A percentile compares a stretch with the other conserved stretches of the same genome.
Evolutionary conservation across 805 yeast species (phyloP).

Genomic region (Sugiyamaella americana): DNA sequence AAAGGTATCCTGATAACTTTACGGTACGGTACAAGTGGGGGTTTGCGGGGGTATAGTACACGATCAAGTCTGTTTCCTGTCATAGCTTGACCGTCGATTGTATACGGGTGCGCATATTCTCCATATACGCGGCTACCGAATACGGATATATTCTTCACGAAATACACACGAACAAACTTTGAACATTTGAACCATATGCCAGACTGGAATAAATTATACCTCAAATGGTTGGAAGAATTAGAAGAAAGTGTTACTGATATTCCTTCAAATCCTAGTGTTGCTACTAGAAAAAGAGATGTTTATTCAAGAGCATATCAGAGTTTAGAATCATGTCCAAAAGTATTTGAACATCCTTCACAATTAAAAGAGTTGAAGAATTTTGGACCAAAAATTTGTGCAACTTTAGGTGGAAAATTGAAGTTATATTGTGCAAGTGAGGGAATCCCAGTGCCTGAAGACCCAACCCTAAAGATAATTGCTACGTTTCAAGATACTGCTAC

Average conservation of each 20-base stretch:
- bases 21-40: too few species aligned
- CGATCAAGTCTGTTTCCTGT: too few species aligned
- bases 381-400: constrained; percentile 62
- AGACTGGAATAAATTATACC: constrained; percentile 25
- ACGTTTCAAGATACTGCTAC: not conserved
- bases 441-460: constrained; percentile 38
- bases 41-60: too few species aligned
- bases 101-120: too few species aligned
- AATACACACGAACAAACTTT: too few species aligned
- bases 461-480: constrained; percentile 15
- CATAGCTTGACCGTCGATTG: too few species aligned
- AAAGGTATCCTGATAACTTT: too few species aligned
- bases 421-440: constrained; percentile 54
- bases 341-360: constrained; percentile 51
- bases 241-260: constrained; percentile 8
- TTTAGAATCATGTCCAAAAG: constrained; percentile 40
- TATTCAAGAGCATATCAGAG: constrained; percentile 53
- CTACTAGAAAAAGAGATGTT: constrained; percentile 28
- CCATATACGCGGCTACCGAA: too few species aligned
- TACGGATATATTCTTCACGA: too few species aligned
- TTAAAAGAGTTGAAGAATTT: constrained; percentile 55
- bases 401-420: constrained; percentile 42
- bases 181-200: too few species aligned
- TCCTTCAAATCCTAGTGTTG: not conserved
- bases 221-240: constrained; percentile 26